Percentiles rank a stretch among this genome's conserved stretches.
Evolutionary conservation across 139 green algal genomes (phyloP).

Genomic region (Tetraselmis chui): DNA sequence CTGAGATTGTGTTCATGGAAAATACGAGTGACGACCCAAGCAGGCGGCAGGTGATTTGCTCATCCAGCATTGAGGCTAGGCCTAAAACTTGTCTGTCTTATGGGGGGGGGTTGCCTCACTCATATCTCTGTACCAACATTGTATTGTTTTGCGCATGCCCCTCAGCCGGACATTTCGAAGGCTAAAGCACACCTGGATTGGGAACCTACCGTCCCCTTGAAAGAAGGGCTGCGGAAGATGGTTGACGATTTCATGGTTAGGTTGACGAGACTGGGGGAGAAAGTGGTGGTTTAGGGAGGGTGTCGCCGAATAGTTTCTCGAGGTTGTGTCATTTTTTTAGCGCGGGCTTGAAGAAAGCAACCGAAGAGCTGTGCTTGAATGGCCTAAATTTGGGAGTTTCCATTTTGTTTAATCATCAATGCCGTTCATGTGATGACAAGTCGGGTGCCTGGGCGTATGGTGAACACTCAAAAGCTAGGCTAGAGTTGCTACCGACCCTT

Average conservation of each 20-base stretch:
- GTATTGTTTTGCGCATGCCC: not conserved
- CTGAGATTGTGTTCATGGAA: slow-evolving; percentile 67
- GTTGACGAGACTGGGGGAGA: slow-evolving; percentile 10
- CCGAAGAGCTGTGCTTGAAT: too few relatives aligned
- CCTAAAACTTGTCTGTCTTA: not conserved
- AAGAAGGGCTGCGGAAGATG: slow-evolving; percentile 85
- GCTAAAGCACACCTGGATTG: slow-evolving; percentile 78
- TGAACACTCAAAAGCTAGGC: too few relatives aligned
- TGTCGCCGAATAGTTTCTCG: too few relatives aligned
- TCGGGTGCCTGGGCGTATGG: too few relatives aligned
- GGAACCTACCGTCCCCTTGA: slow-evolving; percentile 86
- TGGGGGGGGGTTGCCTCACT: too few relatives aligned
- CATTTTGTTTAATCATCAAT: too few relatives aligned
- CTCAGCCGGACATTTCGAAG: slow-evolving; percentile 81
- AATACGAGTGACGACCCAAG: slow-evolving; percentile 95
- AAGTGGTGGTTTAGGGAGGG: not conserved
- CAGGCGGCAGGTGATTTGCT: slow-evolving; percentile 25
- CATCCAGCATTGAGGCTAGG: not conserved
- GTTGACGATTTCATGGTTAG: slow-evolving; percentile 89
- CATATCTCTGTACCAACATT: not conserved
- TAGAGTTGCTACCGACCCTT: too few relatives aligned
- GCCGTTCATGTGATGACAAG: too few relatives aligned
- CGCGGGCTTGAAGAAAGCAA: too few relatives aligned
- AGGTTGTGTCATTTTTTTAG: too few relatives aligned
- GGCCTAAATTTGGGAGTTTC: too few relatives aligned